Evolutionary conservation across 805 yeast genomes (phyloP).

Genomic region (Kurtzmaniella cleridarum): DNA sequence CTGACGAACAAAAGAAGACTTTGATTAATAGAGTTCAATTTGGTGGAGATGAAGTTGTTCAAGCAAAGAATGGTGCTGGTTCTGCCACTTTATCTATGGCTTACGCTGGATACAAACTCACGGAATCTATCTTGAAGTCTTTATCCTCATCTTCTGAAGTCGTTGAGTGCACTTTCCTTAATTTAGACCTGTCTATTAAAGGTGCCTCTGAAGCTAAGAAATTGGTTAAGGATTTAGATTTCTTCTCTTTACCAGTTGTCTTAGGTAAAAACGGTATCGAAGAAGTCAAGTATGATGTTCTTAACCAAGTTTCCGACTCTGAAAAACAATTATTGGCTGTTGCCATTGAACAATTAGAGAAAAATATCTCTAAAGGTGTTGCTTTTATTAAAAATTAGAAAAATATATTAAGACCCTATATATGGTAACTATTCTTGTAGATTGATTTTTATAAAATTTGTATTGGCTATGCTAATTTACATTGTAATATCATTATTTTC

Average conservation of each 20-base stretch:
- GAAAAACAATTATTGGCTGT: slow-evolving; percentile 53
- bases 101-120: slow-evolving; percentile 74
- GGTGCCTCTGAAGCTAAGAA: slow-evolving; percentile 50
- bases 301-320: slow-evolving; percentile 41
- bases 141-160: slow-evolving; percentile 29
- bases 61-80: slow-evolving; percentile 81
- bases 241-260: slow-evolving; percentile 59
- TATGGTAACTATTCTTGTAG: too few species aligned
- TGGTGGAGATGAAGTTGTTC: slow-evolving; percentile 86
- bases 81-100: slow-evolving; percentile 87
- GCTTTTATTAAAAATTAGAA: slow-evolving; percentile 31
- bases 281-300: slow-evolving; percentile 48
- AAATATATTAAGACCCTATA: background rate
- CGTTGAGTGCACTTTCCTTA: slow-evolving; percentile 48
- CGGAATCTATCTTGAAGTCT: slow-evolving; percentile 60
- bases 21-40: slow-evolving; percentile 87
- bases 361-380: slow-evolving; percentile 57
- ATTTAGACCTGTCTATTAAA: slow-evolving; percentile 42
- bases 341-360: slow-evolving; percentile 49
- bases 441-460: too few species aligned
- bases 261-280: slow-evolving; percentile 52
- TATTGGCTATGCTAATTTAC: too few species aligned
- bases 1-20: slow-evolving; percentile 59
- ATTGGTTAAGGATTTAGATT: slow-evolving; percentile 39
- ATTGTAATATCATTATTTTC: too few species aligned